Base-by-base conservation (phyloP, 179 eudicot genomes). In the Nepenthes alata region DNA sequence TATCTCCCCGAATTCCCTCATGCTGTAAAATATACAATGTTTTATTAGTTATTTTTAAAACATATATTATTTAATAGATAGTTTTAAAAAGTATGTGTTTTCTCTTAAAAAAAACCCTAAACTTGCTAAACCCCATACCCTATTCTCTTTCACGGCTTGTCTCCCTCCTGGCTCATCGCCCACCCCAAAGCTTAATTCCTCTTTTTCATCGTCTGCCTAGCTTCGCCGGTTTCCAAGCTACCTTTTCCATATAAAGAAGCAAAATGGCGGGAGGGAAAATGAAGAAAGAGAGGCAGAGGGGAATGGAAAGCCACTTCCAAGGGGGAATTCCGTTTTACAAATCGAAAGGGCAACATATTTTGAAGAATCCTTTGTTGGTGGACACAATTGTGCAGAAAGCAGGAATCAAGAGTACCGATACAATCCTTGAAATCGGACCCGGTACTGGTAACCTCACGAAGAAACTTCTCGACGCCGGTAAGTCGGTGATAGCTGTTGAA, bases 401-500 rank as follows among this genome's bases (percentile, higher is more conserved):
- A 0, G 96, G 94, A 0, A 75, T 88, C 57, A 84, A 78, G 60
- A 64, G 76, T 37, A 86, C 86, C 12, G 95, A 89, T 53, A 66
- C 73, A 5, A 70, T 89, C 25, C 95, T 89, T 11, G 96, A 89
- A 67, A 89, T 89, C 11, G 95, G 95, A 54, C 87, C 96, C 2
- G 96, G 96, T 70, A 82, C 88, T 6, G 96, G 96, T 54, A 86
- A 86, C 51, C 79, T 89, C 1, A 89, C 95, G 4, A 77, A 82
- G 79, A 86, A 86, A 80, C 95, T 89, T 66, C 80, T 89, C 0
- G 91, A 87, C 49, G 78, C 85, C 6, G 85, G 82, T 5, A 89
- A 86, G 47, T 74, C 74, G 5, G 95, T 89, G 35, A 53, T 89
- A 14, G 91, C 96, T n/a, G 87, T 86, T 49, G 96, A 89, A 65